These are phyloP conservation scores for Pseudogymnoascus sp. DNA, from an alignment of 2,329 filamentous ascomycete species.

Conservation along the genomic window DNA sequence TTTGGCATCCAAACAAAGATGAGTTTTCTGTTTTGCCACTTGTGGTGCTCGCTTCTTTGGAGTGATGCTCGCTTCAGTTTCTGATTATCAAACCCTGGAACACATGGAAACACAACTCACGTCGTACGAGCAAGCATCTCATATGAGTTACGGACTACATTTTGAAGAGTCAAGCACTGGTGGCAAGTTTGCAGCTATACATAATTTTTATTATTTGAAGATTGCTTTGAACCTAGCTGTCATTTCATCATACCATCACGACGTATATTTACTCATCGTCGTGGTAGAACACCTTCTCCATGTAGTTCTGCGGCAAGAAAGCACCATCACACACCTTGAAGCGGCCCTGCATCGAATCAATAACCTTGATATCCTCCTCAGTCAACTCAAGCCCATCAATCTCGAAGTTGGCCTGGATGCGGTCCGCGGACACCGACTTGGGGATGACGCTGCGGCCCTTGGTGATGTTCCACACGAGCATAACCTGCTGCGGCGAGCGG, in stretches of 20 bases:
- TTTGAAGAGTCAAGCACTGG: not conserved
- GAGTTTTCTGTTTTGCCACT: not conserved
- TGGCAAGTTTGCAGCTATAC: not conserved
- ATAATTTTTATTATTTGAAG: not conserved
- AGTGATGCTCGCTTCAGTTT: not conserved
- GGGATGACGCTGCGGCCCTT: conserved; percentile 79
- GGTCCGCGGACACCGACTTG: conserved; percentile 67
- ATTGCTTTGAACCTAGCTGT: not conserved
- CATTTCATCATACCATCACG: not conserved
- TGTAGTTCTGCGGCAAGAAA: not conserved
- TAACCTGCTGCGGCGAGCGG: conserved; percentile 66
- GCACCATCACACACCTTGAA: not conserved
- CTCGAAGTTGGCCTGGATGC: conserved; percentile 71
- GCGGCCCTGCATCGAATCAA: conserved; percentile 1
- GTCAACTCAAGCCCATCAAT: conserved; percentile 4
- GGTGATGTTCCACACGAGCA: conserved; percentile 74
- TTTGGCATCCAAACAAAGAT: not conserved
- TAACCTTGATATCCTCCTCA: conserved; percentile 3
- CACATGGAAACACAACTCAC: not conserved
- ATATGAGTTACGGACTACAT: not conserved
- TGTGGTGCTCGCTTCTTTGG: not conserved
- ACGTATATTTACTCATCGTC: not conserved
- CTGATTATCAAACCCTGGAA: not conserved
- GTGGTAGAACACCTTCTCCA: not conserved
- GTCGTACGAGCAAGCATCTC: not conserved